Percentiles rank a stretch among this genome's conserved stretches.
phyloP scores from a whole-genome alignment of 2,329 filamentous ascomycete genomes.

The Achaetomium macrosporum region DNA sequence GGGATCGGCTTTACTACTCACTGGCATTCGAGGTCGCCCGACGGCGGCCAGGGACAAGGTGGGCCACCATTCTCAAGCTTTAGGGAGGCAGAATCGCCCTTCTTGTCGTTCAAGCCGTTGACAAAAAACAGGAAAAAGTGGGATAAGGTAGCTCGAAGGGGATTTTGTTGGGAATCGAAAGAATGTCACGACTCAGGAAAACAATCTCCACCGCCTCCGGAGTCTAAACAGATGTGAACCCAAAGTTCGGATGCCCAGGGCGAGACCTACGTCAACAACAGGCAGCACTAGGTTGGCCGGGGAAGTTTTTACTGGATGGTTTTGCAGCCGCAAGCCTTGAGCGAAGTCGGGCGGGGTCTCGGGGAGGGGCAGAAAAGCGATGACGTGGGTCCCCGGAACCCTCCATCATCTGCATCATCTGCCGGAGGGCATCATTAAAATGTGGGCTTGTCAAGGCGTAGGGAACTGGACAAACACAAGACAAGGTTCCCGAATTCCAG shows the following conservation, averaged over 20 bases:
- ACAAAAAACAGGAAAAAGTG: conserved; percentile 10
- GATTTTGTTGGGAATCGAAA: background rate
- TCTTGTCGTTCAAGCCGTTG: background rate
- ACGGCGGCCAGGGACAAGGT: conserved; percentile 29
- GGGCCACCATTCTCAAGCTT: conserved; percentile 24
- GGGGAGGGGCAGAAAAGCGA: conserved; percentile 8
- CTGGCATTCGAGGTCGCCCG: conserved; percentile 33
- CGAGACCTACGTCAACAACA: conserved; percentile 14
- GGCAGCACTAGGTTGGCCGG: conserved; percentile 8
- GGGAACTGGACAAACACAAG: no score
- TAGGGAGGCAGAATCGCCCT: background rate
- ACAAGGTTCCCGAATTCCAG: no score
- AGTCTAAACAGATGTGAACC: background rate
- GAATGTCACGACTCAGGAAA: background rate
- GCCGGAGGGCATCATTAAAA: background rate
- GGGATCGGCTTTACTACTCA: conserved; percentile 26
- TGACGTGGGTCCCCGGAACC: conserved; percentile 17
- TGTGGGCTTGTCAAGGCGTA: no score
- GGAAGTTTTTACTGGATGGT: conserved; percentile 7
- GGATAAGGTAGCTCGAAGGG: background rate
- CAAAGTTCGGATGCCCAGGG: conserved; percentile 4
- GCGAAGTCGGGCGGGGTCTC: conserved; percentile 18
- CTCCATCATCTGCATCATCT: conserved; percentile 3
- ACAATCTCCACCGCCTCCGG: background rate
- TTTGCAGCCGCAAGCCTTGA: conserved; percentile 10